A percentile compares a stretch with the other conserved stretches of the same genome.
These are phyloP conservation scores for Phaeoacremonium minimum DNA, from an alignment of 2,329 filamentous ascomycete genomes.

Conservation along the genomic window DNA sequence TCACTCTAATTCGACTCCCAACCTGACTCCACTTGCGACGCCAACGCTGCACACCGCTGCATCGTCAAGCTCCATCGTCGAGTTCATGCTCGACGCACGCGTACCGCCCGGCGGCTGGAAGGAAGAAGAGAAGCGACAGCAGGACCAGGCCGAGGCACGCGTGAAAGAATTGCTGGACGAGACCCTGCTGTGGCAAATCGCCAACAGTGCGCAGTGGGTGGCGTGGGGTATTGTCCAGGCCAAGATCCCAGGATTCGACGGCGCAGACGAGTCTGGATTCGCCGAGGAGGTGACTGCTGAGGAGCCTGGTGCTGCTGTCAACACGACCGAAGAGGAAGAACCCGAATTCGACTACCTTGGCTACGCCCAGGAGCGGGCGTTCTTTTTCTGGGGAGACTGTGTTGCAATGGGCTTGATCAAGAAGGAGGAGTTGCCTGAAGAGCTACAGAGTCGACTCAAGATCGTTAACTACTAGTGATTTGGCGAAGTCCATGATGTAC, in stretches of 20 bases:
- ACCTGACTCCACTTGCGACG: conserved; percentile 38
- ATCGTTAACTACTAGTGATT: conserved; percentile 55
- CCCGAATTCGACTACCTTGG: conserved; percentile 90
- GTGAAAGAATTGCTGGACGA: conserved; percentile 72
- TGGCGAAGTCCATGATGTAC: conserved; percentile 7
- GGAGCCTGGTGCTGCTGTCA: conserved; percentile 11
- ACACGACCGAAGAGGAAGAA: conserved; percentile 47
- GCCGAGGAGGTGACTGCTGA: conserved; percentile 18
- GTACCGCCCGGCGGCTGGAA: conserved; percentile 50
- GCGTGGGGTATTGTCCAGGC: conserved; percentile 97
- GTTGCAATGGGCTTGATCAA: conserved; percentile 71
- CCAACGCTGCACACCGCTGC: conserved; percentile 28
- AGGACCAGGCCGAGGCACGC: conserved; percentile 62
- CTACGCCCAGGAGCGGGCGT: conserved; percentile 84
- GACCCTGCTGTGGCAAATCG: conserved; percentile 77
- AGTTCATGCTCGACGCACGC: conserved; percentile 81
- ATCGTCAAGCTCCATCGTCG: conserved; percentile 49
- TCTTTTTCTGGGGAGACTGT: conserved; percentile 94
- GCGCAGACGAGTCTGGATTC: conserved; percentile 36
- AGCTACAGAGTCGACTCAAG: conserved; percentile 63
- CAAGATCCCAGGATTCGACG: conserved; percentile 66
- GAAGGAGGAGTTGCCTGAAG: conserved; percentile 69
- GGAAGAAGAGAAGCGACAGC: conserved; percentile 58
- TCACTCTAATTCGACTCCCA: conserved; percentile 46
- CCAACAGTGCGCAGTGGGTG: conserved; percentile 87